Base-by-base conservation (phyloP, 2,329 filamentous ascomycete genomes). In the Trichoderma atrobrunneum region DNA sequence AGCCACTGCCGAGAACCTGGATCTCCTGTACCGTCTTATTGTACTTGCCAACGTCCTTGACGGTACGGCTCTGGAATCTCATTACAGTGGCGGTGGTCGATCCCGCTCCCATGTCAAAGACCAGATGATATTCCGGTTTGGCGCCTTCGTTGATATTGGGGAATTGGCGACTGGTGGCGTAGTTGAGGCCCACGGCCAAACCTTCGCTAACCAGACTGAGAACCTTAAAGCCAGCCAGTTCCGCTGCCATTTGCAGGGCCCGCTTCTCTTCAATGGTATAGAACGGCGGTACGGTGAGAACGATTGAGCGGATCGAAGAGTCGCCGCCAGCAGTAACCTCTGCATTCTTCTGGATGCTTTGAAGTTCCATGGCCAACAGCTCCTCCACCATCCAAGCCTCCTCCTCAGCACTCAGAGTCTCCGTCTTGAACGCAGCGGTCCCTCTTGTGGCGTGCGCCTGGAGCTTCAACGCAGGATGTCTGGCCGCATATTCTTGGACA, bases 11-110 rank as follows among this genome's bases (percentile, higher is more conserved):
- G 59, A 98, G 77, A 48, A 97, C 93, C 74, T 94, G 90, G n/a
- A 98, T 92, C 81, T 99, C 96, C 80, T 98, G 96, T 36, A 99
- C 85, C 1, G 94, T 98, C 88, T 98, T 98, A 87, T 98, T 98
- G 85, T 89, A 95, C 81, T 93, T 94, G 75, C 94, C 95, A 70
- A 95, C 84, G 77, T 98, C 95, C 86, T 98, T 99, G 74, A 98
- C 91, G 2, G 88, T 91, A 76, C 92, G 91, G 79, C 93, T 92
- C 81, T 98, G 95, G 84, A 99, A 97, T 78, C 91, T 92, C 80
- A 99, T 84, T 67, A 99, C 85, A 7, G 94, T 96, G 5, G 95
- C 95, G 77, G 94, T 97, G 36, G 95, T 93, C 60, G 94, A 98
- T 5, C 96, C 96, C 76, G 96, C 95, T 76, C 96, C 96, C 95